A percentile compares a stretch with the other conserved stretches of the same genome.
These are phyloP conservation scores for Nemophila menziesii DNA, from an alignment of 257 asterid species.

Conservation along the genomic window DNA sequence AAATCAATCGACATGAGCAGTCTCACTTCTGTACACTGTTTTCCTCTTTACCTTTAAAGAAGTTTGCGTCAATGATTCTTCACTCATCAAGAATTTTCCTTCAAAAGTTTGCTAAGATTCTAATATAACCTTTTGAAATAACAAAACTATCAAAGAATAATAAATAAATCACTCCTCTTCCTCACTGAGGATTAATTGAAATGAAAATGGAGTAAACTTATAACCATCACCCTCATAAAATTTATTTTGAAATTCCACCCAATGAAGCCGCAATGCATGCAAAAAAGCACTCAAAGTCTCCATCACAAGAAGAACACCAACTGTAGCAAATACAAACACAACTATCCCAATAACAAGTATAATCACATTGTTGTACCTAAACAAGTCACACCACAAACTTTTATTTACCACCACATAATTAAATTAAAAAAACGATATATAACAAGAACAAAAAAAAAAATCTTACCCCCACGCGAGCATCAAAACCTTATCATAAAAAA, in stretches of 20 bases:
- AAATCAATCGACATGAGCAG: background rate
- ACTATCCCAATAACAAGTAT: conserved; percentile 34
- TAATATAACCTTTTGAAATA: background rate
- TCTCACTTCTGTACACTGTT: background rate
- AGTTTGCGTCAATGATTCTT: conserved; percentile 1
- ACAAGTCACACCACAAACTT: background rate
- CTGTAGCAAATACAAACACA: conserved; percentile 41
- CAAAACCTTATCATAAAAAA: conserved; percentile 40
- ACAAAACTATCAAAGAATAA: background rate
- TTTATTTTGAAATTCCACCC: conserved; percentile 54
- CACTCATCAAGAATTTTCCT: background rate
- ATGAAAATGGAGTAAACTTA: conserved; percentile 44
- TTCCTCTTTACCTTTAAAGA: background rate
- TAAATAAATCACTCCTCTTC: conserved; percentile 40
- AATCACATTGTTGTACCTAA: conserved; percentile 36
- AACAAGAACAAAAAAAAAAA: background rate
- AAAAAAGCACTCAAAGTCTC: conserved; percentile 54
- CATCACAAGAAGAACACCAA: conserved; percentile 48
- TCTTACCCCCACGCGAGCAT: conserved; percentile 44
- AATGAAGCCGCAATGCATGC: conserved; percentile 51
- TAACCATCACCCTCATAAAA: conserved; percentile 53
- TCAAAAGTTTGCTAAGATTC: background rate
- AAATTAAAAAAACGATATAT: too few species aligned
- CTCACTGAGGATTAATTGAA: conserved; percentile 24
- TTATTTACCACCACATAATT: background rate